A percentile compares a stretch with the other conserved stretches of the same genome.
phyloP scores from a whole-genome alignment of 2,329 filamentous ascomycete species.

The Aspergillus thermomutatus region DNA sequence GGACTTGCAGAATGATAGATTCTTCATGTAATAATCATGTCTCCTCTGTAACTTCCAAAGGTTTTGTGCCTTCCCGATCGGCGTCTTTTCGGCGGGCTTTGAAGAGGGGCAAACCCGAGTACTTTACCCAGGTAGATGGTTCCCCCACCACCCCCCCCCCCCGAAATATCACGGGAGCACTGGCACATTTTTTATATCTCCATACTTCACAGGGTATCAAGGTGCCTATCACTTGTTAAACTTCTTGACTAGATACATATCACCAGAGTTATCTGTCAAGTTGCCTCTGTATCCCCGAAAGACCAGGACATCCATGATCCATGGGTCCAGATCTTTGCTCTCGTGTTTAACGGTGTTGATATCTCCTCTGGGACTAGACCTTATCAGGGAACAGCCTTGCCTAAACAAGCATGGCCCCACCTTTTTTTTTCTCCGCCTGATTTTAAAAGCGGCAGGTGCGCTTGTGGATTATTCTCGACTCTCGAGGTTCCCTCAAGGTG shows the following conservation, averaged over 20 bases:
- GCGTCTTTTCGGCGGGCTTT: neutral
- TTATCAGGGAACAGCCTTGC: too few species aligned
- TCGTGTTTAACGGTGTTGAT: too few species aligned
- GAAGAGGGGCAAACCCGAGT: neutral
- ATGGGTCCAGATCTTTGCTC: neutral
- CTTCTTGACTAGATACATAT: too few species aligned
- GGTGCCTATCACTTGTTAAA: neutral
- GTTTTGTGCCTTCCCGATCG: neutral
- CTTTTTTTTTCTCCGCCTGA: neutral
- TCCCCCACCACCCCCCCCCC: too few species aligned
- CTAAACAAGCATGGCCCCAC: too few species aligned
- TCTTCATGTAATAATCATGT: too few species aligned
- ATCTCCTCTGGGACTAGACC: too few species aligned
- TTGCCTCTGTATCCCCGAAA: neutral
- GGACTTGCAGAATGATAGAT: neutral
- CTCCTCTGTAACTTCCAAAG: neutral
- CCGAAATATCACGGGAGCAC: too few species aligned
- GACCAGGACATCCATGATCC: too few species aligned
- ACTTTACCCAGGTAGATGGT: too few species aligned
- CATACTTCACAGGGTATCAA: too few species aligned
- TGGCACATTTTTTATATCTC: too few species aligned
- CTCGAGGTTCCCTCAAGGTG: neutral
- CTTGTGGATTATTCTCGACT: conserved; percentile 4
- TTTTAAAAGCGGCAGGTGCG: conserved; percentile 13
- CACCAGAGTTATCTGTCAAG: neutral